phyloP scores from a whole-genome alignment of 768 basidiomycete species.

The Neoboletus magnificus region DNA sequence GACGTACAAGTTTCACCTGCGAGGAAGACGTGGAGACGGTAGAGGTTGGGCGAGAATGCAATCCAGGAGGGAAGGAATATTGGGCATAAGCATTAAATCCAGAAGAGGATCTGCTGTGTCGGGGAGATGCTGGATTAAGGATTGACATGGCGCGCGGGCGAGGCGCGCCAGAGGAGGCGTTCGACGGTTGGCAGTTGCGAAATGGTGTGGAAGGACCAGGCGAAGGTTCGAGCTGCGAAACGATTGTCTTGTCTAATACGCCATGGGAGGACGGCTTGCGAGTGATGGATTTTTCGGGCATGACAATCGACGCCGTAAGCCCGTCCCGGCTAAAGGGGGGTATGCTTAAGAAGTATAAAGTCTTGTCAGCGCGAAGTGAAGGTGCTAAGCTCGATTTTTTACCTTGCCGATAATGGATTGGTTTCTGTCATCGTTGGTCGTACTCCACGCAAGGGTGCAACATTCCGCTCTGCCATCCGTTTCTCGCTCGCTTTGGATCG shows the following conservation, averaged over 20 bases:
- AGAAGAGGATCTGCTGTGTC: conserved; percentile 33
- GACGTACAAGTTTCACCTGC: conserved; percentile 53
- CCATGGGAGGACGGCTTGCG: conserved; percentile 38
- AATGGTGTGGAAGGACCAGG: conserved; percentile 39
- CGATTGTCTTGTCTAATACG: conserved; percentile 42
- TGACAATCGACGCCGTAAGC: conserved; percentile 44
- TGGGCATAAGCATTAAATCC: conserved; percentile 40
- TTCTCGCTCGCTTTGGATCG: conserved; percentile 39
- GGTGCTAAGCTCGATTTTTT: not conserved
- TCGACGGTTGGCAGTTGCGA: not conserved
- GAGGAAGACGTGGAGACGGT: conserved; percentile 28
- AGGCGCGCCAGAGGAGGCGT: conserved; percentile 12
- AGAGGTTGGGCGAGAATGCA: conserved; percentile 10
- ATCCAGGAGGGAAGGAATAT: conserved; percentile 1
- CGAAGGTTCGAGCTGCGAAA: conserved; percentile 38
- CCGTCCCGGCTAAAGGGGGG: conserved; percentile 41
- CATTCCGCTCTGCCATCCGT: conserved; percentile 36
- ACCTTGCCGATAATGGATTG: conserved; percentile 12
- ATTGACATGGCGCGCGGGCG: conserved; percentile 14
- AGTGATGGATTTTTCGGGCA: conserved; percentile 50
- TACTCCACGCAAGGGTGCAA: conserved; percentile 37
- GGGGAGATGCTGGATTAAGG: conserved; percentile 23
- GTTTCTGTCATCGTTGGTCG: conserved; percentile 8
- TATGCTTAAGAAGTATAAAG: conserved; percentile 3
- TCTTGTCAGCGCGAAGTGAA: not conserved